Percentiles rank a stretch among this genome's conserved stretches.
Conservation (phyloP, 1,284 basidiomycete genomes). For the Boletus semigastroideus region DNA sequence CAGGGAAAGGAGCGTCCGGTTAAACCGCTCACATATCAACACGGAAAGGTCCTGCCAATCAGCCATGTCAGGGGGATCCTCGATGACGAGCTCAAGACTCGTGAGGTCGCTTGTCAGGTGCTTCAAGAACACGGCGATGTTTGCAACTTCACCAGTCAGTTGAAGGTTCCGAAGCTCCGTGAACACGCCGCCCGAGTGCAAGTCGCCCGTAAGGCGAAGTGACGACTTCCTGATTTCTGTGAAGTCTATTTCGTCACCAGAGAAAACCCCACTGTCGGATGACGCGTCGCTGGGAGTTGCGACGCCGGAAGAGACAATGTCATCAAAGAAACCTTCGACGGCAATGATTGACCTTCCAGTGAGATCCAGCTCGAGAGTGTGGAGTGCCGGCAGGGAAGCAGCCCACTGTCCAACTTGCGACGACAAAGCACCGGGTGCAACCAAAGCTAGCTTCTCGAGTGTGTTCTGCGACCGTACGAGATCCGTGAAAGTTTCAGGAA, state of each 20-base stretch:
- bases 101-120: conserved; percentile 60
- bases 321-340: conserved; percentile 75
- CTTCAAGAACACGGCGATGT: conserved; percentile 66
- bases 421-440: conserved; percentile 68
- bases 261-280: conserved; percentile 74
- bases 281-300: conserved; percentile 66
- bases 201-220: conserved; percentile 55
- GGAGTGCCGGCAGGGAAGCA: conserved; percentile 56
- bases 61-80: conserved; percentile 67
- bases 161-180: conserved; percentile 56
- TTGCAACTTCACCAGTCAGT: conserved; percentile 65
- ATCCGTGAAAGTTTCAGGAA: conserved; percentile 69
- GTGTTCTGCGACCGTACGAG: conserved; percentile 55
- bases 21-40: conserved; percentile 61
- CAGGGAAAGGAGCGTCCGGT: conserved; percentile 55
- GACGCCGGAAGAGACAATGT: conserved; percentile 62
- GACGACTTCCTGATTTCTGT: conserved; percentile 66
- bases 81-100: conserved; percentile 68
- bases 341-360: conserved; percentile 62
- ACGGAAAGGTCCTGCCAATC: conserved; percentile 71
- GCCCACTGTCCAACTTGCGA: conserved; percentile 69
- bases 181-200: conserved; percentile 54
- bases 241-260: conserved; percentile 70
- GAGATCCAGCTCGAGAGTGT: conserved; percentile 65
- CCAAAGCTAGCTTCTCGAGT: conserved; percentile 60